These are phyloP conservation scores for Gastrolobium bilobum DNA, from an alignment of 306 rosid genomes.

Conservation along the genomic window DNA sequence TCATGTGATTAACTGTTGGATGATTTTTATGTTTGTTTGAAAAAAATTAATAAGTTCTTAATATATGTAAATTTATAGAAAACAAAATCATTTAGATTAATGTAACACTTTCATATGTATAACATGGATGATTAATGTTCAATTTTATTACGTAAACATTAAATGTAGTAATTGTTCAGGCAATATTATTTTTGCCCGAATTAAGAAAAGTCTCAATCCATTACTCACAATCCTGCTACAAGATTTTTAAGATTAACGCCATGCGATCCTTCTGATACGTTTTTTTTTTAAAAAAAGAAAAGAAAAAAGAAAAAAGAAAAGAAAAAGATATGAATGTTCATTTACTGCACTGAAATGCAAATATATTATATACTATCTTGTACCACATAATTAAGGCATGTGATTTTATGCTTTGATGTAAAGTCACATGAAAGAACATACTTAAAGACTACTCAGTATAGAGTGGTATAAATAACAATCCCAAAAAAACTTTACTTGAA, in stretches of 20 bases:
- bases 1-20: no score
- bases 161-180: background rate
- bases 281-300: background rate
- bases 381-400: constrained; percentile 43
- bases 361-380: background rate
- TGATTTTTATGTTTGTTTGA: no score
- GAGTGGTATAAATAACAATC: background rate
- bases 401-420: constrained; percentile 50
- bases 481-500: constrained; percentile 59
- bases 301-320: no score
- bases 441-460: constrained; percentile 64
- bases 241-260: background rate
- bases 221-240: background rate
- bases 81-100: no score
- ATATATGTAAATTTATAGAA: no score
- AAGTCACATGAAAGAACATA: constrained; percentile 53
- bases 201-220: background rate
- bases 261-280: background rate
- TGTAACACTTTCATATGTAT: no score
- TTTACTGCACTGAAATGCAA: background rate
- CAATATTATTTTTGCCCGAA: background rate
- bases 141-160: background rate
- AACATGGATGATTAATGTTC: background rate
- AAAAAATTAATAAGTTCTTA: no score
- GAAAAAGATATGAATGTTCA: background rate